Percentiles rank a stretch among this genome's conserved stretches.
Evolutionary conservation across 345 rosid species (phyloP).

Genomic region (Syzygium grande): DNA sequence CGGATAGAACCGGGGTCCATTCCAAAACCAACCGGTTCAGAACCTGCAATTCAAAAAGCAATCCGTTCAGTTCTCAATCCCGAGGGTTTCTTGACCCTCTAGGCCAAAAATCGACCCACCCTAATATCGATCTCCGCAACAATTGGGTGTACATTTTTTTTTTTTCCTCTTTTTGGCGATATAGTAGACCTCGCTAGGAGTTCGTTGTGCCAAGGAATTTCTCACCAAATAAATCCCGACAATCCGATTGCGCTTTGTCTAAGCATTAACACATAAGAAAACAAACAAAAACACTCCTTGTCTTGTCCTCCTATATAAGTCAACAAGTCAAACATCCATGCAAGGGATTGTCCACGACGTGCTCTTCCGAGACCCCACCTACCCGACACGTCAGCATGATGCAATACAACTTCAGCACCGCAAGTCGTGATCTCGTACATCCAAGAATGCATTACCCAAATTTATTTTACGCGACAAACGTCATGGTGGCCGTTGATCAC

Average conservation of each 20-base stretch:
- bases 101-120: fast-evolving
- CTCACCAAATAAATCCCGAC: neutral
- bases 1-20: too few species aligned
- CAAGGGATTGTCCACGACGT: too few species aligned
- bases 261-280: neutral
- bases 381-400: neutral
- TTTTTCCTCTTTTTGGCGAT: neutral
- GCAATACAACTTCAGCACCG: fast-evolving
- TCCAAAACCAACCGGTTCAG: fast-evolving
- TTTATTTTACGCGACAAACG: neutral
- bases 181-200: neutral
- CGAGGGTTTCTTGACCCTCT: neutral
- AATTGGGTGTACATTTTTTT: neutral
- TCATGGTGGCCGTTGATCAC: neutral
- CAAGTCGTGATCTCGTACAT: neutral
- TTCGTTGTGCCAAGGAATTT: neutral
- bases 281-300: neutral
- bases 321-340: neutral
- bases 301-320: neutral
- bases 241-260: neutral
- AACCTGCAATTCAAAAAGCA: neutral
- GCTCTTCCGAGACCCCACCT: neutral
- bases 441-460: fast-evolving
- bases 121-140: fast-evolving
- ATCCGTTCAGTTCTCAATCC: neutral